phyloP scores from a whole-genome alignment of 441 rosid genomes.

The Pelargonium citronellum region DNA sequence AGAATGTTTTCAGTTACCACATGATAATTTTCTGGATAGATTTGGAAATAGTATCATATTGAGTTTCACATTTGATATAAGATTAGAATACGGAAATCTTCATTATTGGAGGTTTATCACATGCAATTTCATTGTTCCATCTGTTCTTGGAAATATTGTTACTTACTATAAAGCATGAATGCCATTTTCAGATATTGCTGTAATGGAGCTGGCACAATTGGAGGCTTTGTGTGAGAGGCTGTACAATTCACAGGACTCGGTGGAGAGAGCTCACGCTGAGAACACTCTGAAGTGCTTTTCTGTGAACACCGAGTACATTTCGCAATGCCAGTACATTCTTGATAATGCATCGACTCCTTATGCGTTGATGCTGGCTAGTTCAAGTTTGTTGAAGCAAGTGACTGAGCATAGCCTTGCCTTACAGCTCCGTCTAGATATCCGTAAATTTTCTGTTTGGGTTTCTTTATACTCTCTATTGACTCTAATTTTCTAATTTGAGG shows the following conservation, averaged over 20 bases:
- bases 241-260: slow-evolving; percentile 89
- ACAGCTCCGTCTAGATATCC: slow-evolving; percentile 88
- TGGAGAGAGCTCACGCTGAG: slow-evolving; percentile 91
- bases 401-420: slow-evolving; percentile 84
- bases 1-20: too few relatives aligned
- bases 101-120: neutral
- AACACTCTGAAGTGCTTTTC: slow-evolving; percentile 89
- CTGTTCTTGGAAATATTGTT: neutral
- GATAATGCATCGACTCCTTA: slow-evolving; percentile 95
- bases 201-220: slow-evolving; percentile 94
- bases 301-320: slow-evolving; percentile 76
- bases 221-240: slow-evolving; percentile 95
- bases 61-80: neutral
- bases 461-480: neutral
- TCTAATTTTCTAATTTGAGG: neutral
- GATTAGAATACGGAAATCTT: neutral
- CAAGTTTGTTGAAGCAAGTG: slow-evolving; percentile 94
- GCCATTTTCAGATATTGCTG: slow-evolving; percentile 18
- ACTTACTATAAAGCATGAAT: neutral
- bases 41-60: neutral
- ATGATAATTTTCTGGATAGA: neutral
- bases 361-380: slow-evolving; percentile 97
- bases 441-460: slow-evolving; percentile 34
- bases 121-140: neutral
- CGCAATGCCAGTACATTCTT: slow-evolving; percentile 96